phyloP scores from a whole-genome alignment of 139 green algal species.

The Dunaliella primolecta region DNA sequence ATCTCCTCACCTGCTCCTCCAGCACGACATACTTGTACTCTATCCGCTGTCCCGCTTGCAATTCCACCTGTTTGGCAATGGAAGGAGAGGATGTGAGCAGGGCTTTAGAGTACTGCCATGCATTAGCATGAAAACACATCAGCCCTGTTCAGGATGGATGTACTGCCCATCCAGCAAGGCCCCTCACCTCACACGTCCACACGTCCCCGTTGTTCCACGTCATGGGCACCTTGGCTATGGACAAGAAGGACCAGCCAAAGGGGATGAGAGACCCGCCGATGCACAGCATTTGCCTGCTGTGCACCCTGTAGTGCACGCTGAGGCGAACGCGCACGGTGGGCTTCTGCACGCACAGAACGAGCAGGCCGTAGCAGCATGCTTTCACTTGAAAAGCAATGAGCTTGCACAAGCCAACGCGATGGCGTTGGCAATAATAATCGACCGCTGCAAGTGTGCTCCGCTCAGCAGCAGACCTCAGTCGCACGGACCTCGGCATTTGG shows the following conservation, averaged over 20 bases:
- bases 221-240: conserved; percentile 90
- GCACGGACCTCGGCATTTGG: conserved; percentile 24
- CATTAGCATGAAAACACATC: neutral
- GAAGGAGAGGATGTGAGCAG: neutral
- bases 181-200: conserved; percentile 77
- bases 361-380: no score
- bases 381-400: no score
- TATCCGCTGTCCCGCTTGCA: conserved; percentile 71
- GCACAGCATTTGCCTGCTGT: conserved; percentile 88
- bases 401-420: no score
- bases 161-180: no score
- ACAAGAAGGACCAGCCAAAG: conserved; percentile 90
- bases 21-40: conserved; percentile 96
- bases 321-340: conserved; percentile 68
- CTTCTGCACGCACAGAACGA: no score
- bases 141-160: no score
- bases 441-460: neutral
- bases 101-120: neutral
- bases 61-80: conserved; percentile 64
- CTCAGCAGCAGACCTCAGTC: no score
- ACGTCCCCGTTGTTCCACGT: conserved; percentile 78
- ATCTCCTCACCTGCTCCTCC: conserved; percentile 75
- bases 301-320: conserved; percentile 77
- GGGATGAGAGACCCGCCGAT: conserved; percentile 78
- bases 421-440: neutral